phyloP scores from a whole-genome alignment of 805 yeast species.

The Yarrowia deformans region DNA sequence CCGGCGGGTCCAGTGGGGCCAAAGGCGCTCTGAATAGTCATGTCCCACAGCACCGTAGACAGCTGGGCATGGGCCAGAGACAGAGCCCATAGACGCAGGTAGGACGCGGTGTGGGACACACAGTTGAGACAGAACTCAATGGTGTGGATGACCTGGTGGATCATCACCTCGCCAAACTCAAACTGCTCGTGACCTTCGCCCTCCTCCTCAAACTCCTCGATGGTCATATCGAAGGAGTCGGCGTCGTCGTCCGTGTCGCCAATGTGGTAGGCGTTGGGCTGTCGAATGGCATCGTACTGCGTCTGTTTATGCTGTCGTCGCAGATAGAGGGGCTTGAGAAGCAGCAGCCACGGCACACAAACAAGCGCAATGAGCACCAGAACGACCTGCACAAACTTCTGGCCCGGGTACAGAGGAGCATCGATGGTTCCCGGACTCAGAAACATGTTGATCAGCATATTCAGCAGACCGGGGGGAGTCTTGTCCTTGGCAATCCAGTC shows the following conservation, averaged over 20 bases:
- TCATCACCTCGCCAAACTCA: conserved; percentile 91
- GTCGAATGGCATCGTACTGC: conserved; percentile 58
- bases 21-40: conserved; percentile 89
- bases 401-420: conserved; percentile 81
- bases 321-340: conserved; percentile 81
- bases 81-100: conserved; percentile 94
- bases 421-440: conserved; percentile 88
- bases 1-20: conserved; percentile 70
- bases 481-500: conserved; percentile 83
- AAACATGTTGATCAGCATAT: conserved; percentile 96
- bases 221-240: conserved; percentile 47
- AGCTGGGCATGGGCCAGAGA: conserved; percentile 96
- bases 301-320: conserved; percentile 61
- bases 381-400: conserved; percentile 73
- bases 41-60: conserved; percentile 90
- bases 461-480: conserved; percentile 91
- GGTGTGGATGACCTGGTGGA: conserved; percentile 96
- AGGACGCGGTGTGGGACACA: conserved; percentile 97
- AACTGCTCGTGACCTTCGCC: conserved; percentile 59
- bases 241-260: conserved; percentile 49
- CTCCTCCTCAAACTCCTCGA: conserved; percentile 50
- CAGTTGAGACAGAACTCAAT: conserved; percentile 96
- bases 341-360: conserved; percentile 92
- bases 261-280: conserved; percentile 49
- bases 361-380: conserved; percentile 75